Percentiles rank a stretch among this genome's conserved stretches.
These are phyloP conservation scores for Pisolithus sp. DNA, from an alignment of 768 basidiomycete species.

Conservation along the genomic window DNA sequence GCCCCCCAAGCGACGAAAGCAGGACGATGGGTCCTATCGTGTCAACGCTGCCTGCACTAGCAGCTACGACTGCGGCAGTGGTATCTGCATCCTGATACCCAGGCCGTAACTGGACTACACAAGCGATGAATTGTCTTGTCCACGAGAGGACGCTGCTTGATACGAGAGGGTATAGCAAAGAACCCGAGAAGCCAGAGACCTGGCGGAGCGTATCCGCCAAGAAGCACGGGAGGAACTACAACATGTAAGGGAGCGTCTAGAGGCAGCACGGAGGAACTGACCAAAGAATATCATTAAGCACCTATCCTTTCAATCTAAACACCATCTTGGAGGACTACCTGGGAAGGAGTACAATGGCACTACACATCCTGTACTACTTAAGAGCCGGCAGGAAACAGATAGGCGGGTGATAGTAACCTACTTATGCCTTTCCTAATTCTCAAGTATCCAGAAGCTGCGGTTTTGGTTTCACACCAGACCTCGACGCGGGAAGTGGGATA, in stretches of 20 bases:
- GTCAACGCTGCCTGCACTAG: not conserved
- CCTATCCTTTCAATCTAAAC: too few relatives aligned
- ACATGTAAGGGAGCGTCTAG: constrained; percentile 2
- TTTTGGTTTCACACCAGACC: too few relatives aligned
- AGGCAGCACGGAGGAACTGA: constrained; percentile 6
- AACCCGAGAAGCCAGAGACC: not conserved
- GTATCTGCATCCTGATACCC: not conserved
- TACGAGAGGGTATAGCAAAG: constrained; percentile 1
- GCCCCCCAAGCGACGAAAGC: too few relatives aligned
- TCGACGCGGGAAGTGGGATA: too few relatives aligned
- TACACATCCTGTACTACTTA: too few relatives aligned
- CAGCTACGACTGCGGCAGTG: not conserved
- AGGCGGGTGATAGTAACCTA: too few relatives aligned
- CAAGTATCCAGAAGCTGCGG: too few relatives aligned
- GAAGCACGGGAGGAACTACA: constrained; percentile 7
- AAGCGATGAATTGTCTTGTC: constrained; percentile 6
- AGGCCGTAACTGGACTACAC: constrained; percentile 7
- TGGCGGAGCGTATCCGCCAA: not conserved
- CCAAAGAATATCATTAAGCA: too few relatives aligned
- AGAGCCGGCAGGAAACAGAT: too few relatives aligned
- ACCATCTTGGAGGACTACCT: too few relatives aligned
- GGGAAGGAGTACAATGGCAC: too few relatives aligned
- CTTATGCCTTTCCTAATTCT: too few relatives aligned
- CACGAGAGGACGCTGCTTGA: constrained; percentile 3
- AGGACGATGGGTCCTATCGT: not conserved